Evolutionary conservation across 768 basidiomycete species (phyloP).

Genomic region (Pleurotus ostreatus): DNA sequence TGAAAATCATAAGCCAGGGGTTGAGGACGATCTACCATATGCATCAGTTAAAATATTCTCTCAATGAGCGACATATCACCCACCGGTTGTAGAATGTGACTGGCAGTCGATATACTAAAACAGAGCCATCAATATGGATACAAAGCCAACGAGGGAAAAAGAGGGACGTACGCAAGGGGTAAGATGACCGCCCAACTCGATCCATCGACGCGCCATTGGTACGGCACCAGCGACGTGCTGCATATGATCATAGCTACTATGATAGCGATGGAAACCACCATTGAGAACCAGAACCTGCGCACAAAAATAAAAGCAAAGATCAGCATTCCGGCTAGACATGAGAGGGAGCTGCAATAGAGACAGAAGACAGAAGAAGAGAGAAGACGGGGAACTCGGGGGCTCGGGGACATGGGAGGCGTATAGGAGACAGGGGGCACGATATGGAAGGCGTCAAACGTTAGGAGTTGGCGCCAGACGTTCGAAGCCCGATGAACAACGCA

Average conservation of each 20-base stretch:
- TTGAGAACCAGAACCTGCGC: constrained; percentile 54
- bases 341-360: neutral
- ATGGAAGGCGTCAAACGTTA: too few relatives aligned
- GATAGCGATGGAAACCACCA: constrained; percentile 49
- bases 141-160: neutral
- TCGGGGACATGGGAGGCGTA: too few relatives aligned
- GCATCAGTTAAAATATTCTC: constrained; percentile 3
- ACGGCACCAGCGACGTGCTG: constrained; percentile 42
- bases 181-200: constrained; percentile 70
- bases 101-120: constrained; percentile 56
- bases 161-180: constrained; percentile 50
- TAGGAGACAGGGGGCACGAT: too few relatives aligned
- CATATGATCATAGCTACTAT: constrained; percentile 55
- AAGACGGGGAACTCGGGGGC: too few relatives aligned
- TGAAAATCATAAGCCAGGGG: constrained; percentile 67
- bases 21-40: constrained; percentile 35
- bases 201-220: constrained; percentile 55
- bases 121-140: constrained; percentile 36
- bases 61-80: constrained; percentile 18
- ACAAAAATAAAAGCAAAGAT: constrained; percentile 29
- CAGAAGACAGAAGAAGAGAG: too few relatives aligned
- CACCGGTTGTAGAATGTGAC: constrained; percentile 72
- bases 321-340: constrained; percentile 9
- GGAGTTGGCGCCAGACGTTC: too few relatives aligned
- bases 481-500: too few relatives aligned